These are phyloP conservation scores for Euclidium syriacum DNA, from an alignment of 345 rosid species.

Conservation along the genomic window DNA sequence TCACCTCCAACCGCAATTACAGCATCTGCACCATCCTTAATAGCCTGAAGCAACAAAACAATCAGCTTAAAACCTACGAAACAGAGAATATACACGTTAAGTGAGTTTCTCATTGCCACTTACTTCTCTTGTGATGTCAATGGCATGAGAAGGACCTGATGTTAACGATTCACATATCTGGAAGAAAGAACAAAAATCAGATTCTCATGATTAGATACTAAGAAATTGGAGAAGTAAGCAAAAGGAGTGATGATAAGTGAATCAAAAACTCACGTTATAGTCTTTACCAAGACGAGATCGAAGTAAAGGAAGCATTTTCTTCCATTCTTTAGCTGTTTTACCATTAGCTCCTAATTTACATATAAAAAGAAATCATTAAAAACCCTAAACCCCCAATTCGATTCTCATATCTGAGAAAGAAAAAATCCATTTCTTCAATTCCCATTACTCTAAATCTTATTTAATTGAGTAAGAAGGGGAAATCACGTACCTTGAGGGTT, in stretches of 20 bases:
- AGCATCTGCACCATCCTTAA: constrained; percentile 88
- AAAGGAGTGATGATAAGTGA: background rate
- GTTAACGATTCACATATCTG: constrained; percentile 84
- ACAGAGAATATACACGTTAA: background rate
- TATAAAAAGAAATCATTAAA: background rate
- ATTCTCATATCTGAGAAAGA: background rate
- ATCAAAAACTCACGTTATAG: constrained; percentile 58
- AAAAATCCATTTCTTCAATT: background rate
- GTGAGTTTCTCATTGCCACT: background rate
- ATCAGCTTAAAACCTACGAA: background rate
- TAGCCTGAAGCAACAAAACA: constrained; percentile 51
- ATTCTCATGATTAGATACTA: background rate
- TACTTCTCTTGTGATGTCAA: constrained; percentile 94
- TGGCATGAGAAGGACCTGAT: constrained; percentile 91
- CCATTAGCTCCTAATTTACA: constrained; percentile 82
- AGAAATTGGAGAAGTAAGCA: background rate
- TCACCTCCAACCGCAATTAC: constrained; percentile 99
- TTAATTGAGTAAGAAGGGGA: background rate
- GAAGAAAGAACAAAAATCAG: constrained; percentile 6
- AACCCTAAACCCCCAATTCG: background rate
- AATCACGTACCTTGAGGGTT: constrained; percentile 75
- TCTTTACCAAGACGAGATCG: constrained; percentile 64
- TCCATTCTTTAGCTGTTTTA: constrained; percentile 87
- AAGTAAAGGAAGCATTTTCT: constrained; percentile 76
- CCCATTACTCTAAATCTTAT: background rate